phyloP scores from a whole-genome alignment of 352 stramenopile genomes.

The Phytophthora fragariae region DNA sequence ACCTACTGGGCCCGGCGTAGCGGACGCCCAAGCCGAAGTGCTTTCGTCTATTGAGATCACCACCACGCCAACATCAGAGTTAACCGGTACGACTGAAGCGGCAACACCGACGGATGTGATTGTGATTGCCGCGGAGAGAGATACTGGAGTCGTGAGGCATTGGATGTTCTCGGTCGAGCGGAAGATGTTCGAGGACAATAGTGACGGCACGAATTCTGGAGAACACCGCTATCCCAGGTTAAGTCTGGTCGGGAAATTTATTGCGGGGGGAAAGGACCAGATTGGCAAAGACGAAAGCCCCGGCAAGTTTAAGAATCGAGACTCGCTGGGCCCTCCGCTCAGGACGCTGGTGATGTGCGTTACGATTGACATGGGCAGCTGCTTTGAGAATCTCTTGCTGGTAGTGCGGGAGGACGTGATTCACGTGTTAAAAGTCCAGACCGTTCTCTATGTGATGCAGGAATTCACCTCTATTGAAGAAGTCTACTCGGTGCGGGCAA shows the following conservation, averaged over 20 bases:
- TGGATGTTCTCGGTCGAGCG: constrained; percentile 44
- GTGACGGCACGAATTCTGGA: not conserved
- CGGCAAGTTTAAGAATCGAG: constrained; percentile 24
- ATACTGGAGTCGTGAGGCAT: constrained; percentile 46
- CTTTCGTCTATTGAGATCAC: constrained; percentile 30
- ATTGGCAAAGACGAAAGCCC: constrained; percentile 20
- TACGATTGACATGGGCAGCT: constrained; percentile 59
- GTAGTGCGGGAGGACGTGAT: constrained; percentile 62
- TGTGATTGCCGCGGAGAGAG: constrained; percentile 42
- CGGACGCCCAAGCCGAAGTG: constrained; percentile 4
- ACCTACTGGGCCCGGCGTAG: constrained; percentile 10
- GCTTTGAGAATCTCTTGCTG: constrained; percentile 59
- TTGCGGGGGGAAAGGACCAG: constrained; percentile 23
- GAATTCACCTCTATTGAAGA: constrained; percentile 31
- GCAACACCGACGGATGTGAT: constrained; percentile 26
- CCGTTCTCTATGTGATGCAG: constrained; percentile 46
- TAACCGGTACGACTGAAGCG: not conserved
- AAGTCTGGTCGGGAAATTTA: constrained; percentile 41
- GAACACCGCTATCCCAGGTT: constrained; percentile 36
- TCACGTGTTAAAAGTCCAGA: constrained; percentile 75
- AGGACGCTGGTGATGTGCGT: constrained; percentile 50
- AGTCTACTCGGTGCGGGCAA: constrained; percentile 27
- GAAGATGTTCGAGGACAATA: constrained; percentile 15
- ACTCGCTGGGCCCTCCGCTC: constrained; percentile 20
- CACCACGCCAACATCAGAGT: constrained; percentile 4